Percentiles rank a stretch among this genome's conserved stretches.
phyloP scores from a whole-genome alignment of 179 eudicot genomes.

The Nepenthes alata region DNA sequence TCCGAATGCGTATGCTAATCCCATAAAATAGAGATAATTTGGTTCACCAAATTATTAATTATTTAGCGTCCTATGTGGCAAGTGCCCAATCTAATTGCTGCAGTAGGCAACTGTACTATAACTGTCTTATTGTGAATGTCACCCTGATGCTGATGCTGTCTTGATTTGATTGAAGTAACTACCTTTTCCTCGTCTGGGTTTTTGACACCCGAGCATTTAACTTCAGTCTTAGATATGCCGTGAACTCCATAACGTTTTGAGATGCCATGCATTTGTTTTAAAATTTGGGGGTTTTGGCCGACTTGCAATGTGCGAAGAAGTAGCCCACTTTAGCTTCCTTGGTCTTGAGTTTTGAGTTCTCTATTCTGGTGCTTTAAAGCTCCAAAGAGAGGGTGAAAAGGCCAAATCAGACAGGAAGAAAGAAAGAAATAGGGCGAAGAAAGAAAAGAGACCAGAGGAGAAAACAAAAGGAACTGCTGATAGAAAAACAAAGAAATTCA shows the following conservation, averaged over 20 bases:
- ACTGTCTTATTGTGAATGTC: too few species aligned
- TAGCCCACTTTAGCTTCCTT: slow-evolving; percentile 15
- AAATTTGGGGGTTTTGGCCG: slow-evolving; percentile 1
- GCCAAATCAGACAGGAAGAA: slow-evolving; percentile 17
- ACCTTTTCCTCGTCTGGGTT: too few species aligned
- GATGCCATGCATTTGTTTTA: background rate
- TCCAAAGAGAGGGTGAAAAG: slow-evolving; percentile 50
- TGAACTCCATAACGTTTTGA: background rate
- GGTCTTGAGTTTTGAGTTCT: slow-evolving; percentile 33
- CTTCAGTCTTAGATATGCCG: too few species aligned
- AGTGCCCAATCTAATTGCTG: too few species aligned
- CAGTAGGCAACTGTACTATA: too few species aligned
- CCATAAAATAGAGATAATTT: too few species aligned
- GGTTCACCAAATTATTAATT: too few species aligned
- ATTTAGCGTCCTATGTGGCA: too few species aligned
- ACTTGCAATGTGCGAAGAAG: background rate
- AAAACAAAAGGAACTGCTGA: slow-evolving; percentile 7
- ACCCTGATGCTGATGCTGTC: too few species aligned
- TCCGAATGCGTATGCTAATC: too few species aligned
- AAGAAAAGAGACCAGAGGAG: slow-evolving; percentile 10
- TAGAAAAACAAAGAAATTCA: background rate
- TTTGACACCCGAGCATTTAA: too few species aligned
- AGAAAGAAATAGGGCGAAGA: slow-evolving; percentile 11
- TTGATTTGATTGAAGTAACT: too few species aligned
- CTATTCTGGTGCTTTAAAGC: slow-evolving; percentile 74